These are phyloP conservation scores for Ceratocystis colombiana DNA, from an alignment of 2,329 filamentous ascomycete species.

Conservation along the genomic window DNA sequence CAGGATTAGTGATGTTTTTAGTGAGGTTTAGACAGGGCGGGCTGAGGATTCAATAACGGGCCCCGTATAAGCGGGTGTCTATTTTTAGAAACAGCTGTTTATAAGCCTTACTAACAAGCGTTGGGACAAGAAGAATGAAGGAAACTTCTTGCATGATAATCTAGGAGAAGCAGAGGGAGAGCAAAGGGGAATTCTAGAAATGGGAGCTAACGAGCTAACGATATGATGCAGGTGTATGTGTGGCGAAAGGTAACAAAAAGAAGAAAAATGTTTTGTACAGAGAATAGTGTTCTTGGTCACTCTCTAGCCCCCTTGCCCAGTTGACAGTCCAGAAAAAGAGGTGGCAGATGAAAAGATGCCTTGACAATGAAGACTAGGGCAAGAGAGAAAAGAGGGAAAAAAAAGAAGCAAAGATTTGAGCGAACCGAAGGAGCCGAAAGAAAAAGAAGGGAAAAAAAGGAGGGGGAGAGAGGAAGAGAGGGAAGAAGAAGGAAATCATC, in stretches of 20 bases:
- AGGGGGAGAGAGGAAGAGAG: neutral
- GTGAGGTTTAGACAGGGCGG: neutral
- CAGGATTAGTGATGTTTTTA: too few relatives aligned
- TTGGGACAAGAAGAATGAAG: neutral
- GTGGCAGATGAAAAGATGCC: neutral
- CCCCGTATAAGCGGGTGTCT: slow-evolving; percentile 5
- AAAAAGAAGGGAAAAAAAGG: neutral
- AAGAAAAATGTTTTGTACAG: slow-evolving; percentile 28
- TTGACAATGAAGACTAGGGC: neutral
- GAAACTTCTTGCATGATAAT: neutral
- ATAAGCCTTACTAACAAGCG: neutral
- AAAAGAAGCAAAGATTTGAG: neutral
- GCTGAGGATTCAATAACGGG: neutral
- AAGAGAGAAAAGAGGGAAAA: neutral
- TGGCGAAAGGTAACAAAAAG: slow-evolving; percentile 32
- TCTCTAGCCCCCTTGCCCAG: neutral
- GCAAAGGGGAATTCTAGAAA: slow-evolving; percentile 26
- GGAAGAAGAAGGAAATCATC: neutral
- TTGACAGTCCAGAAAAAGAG: neutral
- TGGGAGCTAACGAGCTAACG: slow-evolving; percentile 27
- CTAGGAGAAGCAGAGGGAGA: slow-evolving; percentile 26
- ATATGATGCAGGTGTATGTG: slow-evolving; percentile 20
- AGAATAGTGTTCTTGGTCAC: slow-evolving; percentile 26
- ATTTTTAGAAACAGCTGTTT: slow-evolving; percentile 11
- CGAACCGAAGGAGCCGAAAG: neutral